A percentile compares a stretch with the other conserved stretches of the same genome.
Conservation (phyloP, 1,139 yeast genomes). For the Candida sanyaensis region DNA sequence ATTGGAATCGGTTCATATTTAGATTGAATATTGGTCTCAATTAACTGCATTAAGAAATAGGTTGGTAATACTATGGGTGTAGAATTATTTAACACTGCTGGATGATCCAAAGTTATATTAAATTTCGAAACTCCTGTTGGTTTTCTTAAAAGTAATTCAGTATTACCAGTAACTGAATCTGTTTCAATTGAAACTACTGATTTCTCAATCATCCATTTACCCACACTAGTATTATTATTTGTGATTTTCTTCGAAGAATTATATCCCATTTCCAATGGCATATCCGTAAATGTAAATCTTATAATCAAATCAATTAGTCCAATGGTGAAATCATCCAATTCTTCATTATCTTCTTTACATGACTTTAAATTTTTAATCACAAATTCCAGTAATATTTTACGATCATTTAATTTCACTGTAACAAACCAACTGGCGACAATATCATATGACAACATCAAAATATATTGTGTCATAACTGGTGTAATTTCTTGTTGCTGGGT, state of each 20-base stretch:
- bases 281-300: conserved; percentile 66
- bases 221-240: conserved; percentile 25
- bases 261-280: conserved; percentile 51
- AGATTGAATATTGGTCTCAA: conserved; percentile 17
- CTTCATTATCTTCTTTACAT: conserved; percentile 32
- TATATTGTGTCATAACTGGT: conserved; percentile 58
- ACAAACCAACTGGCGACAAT: conserved; percentile 77
- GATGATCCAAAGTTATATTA: conserved; percentile 43
- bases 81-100: conserved; percentile 7
- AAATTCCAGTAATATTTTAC: conserved; percentile 62
- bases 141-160: conserved; percentile 56
- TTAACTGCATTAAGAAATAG: conserved; percentile 34
- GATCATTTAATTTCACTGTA: conserved; percentile 58
- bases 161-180: conserved; percentile 51
- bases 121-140: conserved; percentile 67
- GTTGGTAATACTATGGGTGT: conserved; percentile 22
- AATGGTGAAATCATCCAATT: conserved; percentile 52
- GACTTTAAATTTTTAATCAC: conserved; percentile 59
- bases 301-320: conserved; percentile 70
- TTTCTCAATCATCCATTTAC: conserved; percentile 66
- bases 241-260: conserved; percentile 17
- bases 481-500: conserved; percentile 45
- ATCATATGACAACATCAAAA: conserved; percentile 63
- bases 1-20: conserved; percentile 37
- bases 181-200: conserved; percentile 62